A percentile compares a stretch with the other conserved stretches of the same genome.
phyloP scores from a whole-genome alignment of 306 rosid genomes.

The Cyamopsis tetragonoloba region DNA sequence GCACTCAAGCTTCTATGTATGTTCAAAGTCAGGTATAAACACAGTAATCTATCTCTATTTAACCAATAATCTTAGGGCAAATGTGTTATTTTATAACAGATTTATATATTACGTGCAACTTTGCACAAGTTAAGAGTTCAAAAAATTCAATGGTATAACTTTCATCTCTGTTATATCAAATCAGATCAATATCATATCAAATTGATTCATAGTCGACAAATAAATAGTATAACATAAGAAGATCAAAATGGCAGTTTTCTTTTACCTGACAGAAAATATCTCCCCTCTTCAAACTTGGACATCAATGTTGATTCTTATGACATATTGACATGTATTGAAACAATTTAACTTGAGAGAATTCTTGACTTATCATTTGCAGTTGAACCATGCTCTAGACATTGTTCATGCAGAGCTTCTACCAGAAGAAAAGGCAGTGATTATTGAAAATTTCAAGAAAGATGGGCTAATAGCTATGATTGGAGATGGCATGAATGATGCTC shows the following conservation, averaged over 20 bases:
- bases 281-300: background rate
- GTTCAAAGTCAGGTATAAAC: slow-evolving; percentile 57
- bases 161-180: no score
- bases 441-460: slow-evolving; percentile 50
- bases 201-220: no score
- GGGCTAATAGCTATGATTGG: slow-evolving; percentile 79
- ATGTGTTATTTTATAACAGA: background rate
- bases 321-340: no score
- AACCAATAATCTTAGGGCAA: background rate
- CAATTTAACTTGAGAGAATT: no score
- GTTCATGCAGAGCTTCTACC: slow-evolving; percentile 85
- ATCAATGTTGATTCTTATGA: background rate
- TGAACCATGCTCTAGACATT: slow-evolving; percentile 50
- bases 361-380: slow-evolving; percentile 33
- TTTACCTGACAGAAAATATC: slow-evolving; percentile 1
- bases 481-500: slow-evolving; percentile 88
- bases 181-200: no score
- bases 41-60: background rate
- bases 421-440: slow-evolving; percentile 58
- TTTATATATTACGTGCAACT: no score
- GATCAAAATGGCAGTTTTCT: slow-evolving; percentile 4
- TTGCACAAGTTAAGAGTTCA: no score
- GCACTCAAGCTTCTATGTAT: slow-evolving; percentile 56
- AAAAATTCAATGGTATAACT: no score
- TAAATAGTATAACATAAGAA: no score